Evolutionary conservation across 2,329 filamentous ascomycete species (phyloP).

Genomic region (Trichoderma asperellum): DNA sequence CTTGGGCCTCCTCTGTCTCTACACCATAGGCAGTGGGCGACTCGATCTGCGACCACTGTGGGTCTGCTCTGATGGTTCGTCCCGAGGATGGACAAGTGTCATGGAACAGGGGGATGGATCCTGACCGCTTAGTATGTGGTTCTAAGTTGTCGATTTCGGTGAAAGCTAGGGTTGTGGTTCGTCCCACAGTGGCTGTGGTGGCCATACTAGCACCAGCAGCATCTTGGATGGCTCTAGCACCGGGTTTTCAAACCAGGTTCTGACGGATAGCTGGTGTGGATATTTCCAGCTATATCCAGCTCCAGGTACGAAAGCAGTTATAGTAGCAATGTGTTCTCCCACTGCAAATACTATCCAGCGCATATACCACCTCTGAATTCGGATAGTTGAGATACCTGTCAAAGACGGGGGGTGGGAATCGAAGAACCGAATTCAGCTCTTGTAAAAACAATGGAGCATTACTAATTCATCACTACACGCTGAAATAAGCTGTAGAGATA

Average conservation of each 20-base stretch:
- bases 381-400: conserved; percentile 1
- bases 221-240: conserved; percentile 11
- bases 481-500: conserved; percentile 12
- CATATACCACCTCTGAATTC: conserved; percentile 6
- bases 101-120: conserved; percentile 38
- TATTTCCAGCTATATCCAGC: background rate
- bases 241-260: conserved; percentile 9
- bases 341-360: background rate
- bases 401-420: background rate
- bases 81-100: conserved; percentile 45
- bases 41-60: conserved; percentile 48
- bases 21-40: conserved; percentile 37
- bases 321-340: background rate
- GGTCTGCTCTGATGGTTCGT: conserved; percentile 45
- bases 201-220: conserved; percentile 3
- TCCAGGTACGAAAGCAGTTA: conserved; percentile 5
- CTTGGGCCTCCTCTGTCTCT: conserved; percentile 17
- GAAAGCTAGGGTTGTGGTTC: conserved; percentile 43
- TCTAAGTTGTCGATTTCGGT: conserved; percentile 42
- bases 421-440: background rate
- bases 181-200: conserved; percentile 29
- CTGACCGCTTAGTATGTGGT: conserved; percentile 38
- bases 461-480: conserved; percentile 1
- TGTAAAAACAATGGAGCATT: conserved; percentile 9
- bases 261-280: conserved; percentile 14